Conservation (phyloP, 306 rosid genomes). For the Pterocarpus macrocarpus region DNA sequence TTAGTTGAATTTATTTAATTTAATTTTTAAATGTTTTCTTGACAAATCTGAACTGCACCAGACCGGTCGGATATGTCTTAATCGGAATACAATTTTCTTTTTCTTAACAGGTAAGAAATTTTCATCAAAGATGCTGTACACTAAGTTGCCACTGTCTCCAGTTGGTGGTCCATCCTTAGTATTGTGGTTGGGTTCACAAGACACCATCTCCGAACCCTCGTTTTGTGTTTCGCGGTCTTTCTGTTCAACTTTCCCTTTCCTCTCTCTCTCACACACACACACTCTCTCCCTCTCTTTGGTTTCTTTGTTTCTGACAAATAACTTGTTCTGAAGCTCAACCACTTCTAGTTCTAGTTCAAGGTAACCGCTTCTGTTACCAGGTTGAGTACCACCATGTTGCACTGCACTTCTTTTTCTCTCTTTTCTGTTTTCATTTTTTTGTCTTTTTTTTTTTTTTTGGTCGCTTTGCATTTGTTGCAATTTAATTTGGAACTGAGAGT, state of each 20-base stretch:
- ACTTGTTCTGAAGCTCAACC: background rate
- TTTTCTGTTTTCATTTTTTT: background rate
- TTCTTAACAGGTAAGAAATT: no score
- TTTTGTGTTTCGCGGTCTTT: background rate
- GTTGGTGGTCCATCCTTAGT: no score
- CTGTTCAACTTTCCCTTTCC: no score
- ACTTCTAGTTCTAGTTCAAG: background rate
- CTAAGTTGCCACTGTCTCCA: no score
- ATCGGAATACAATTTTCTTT: no score
- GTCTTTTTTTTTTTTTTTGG: background rate
- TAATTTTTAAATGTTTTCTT: no score
- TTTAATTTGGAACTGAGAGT: background rate
- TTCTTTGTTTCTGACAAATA: background rate
- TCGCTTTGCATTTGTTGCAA: background rate
- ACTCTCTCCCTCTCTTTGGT: background rate
- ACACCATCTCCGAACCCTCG: background rate
- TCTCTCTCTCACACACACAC: background rate
- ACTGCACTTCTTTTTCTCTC: background rate
- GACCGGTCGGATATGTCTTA: no score
- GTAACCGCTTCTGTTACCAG: background rate
- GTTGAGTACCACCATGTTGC: no score
- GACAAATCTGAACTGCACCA: no score
- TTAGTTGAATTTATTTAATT: no score
- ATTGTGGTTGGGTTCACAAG: no score
- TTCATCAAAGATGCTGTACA: no score